These are phyloP conservation scores for Suillus hirtellus DNA, from an alignment of 768 basidiomycete genomes.

Conservation along the genomic window DNA sequence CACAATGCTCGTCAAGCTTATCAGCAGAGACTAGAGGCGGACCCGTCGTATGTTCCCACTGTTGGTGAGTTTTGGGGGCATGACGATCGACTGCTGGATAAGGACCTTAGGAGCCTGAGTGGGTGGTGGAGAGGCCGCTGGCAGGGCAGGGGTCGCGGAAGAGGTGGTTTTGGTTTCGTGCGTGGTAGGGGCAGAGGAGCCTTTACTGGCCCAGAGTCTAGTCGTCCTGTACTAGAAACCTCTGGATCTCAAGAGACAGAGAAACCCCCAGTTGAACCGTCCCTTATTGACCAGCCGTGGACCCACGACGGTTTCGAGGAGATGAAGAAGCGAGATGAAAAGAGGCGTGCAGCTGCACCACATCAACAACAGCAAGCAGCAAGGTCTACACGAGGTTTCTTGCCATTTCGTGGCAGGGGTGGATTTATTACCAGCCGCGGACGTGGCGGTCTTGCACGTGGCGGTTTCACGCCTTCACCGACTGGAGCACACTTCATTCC, in stretches of 20 bases:
- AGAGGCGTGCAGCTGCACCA: conserved; percentile 36
- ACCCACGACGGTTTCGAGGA: conserved; percentile 89
- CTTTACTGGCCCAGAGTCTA: conserved; percentile 23
- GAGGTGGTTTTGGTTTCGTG: conserved; percentile 48
- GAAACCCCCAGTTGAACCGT: conserved; percentile 34
- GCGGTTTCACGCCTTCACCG: conserved; percentile 37
- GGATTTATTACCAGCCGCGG: conserved; percentile 42
- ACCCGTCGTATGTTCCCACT: conserved; percentile 87
- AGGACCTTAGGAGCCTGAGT: conserved; percentile 78
- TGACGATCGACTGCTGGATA: conserved; percentile 86
- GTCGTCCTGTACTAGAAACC: conserved; percentile 9
- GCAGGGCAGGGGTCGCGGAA: conserved; percentile 67
- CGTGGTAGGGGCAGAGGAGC: conserved; percentile 61
- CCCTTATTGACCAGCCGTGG: conserved; percentile 73
- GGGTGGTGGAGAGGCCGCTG: conserved; percentile 86
- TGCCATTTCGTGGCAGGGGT: conserved; percentile 47
- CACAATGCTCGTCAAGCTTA: conserved; percentile 83
- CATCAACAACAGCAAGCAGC: conserved; percentile 37
- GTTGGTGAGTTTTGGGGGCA: conserved; percentile 96
- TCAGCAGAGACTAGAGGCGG: conserved; percentile 74
- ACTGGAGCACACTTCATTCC: conserved; percentile 31
- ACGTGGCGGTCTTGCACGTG: conserved; percentile 49
- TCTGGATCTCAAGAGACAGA: conserved; percentile 22
- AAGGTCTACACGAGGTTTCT: conserved; percentile 35
- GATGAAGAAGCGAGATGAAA: conserved; percentile 75